phyloP scores from a whole-genome alignment of 2,329 filamentous ascomycete genomes.

The Diaporthe sp. region DNA sequence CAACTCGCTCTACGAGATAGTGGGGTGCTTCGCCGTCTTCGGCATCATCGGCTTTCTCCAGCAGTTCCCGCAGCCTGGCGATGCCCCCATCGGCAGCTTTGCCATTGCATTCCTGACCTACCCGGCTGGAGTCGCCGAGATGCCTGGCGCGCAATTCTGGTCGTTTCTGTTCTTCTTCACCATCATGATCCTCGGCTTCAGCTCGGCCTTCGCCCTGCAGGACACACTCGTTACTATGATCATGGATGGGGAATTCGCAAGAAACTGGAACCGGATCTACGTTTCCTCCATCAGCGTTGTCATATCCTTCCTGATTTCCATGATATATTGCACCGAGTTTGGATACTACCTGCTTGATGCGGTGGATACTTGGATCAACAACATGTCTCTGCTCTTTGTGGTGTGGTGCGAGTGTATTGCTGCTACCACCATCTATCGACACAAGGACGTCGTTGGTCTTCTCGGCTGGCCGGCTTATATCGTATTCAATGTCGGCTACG shows the following conservation, averaged over 20 bases:
- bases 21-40: neutral
- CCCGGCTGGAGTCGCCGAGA: neutral
- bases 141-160: neutral
- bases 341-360: neutral
- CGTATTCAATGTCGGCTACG: neutral
- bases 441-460: slow-evolving; percentile 5
- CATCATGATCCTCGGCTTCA: neutral
- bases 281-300: neutral
- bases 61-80: slow-evolving; percentile 1
- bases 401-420: slow-evolving; percentile 13
- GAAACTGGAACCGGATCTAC: neutral
- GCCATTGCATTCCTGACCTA: neutral
- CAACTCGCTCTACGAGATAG: slow-evolving; percentile 13
- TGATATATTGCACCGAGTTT: neutral
- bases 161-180: slow-evolving; percentile 1
- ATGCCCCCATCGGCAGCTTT: neutral
- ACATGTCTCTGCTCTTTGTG: neutral
- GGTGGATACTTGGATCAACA: slow-evolving; percentile 5
- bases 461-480: slow-evolving; percentile 2
- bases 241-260: neutral
- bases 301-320: neutral
- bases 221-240: neutral
- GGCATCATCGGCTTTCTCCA: neutral
- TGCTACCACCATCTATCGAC: neutral
- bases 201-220: slow-evolving; percentile 1